Percentiles rank a stretch among this genome's conserved stretches.
phyloP scores from a whole-genome alignment of 2,329 filamentous ascomycete species.

The Pestalotiopsis sp. region DNA sequence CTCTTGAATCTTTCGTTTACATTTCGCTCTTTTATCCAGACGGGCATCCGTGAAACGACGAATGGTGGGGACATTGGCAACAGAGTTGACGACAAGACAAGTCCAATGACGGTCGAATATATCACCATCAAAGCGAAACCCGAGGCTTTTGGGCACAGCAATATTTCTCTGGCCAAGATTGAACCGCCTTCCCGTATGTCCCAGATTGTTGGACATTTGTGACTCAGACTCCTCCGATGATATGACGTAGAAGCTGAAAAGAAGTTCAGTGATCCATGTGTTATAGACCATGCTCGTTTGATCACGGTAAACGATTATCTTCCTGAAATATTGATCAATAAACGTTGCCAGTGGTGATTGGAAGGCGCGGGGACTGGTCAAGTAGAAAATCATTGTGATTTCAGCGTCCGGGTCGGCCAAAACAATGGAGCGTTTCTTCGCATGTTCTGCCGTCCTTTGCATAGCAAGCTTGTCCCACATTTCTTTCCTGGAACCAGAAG shows the following conservation, averaged over 20 bases:
- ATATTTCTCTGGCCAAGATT: neutral
- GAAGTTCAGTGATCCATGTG: conserved; percentile 30
- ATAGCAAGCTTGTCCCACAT: neutral
- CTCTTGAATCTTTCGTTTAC: conserved; percentile 30
- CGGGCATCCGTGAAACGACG: neutral
- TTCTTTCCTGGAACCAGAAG: neutral
- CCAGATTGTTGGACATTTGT: neutral
- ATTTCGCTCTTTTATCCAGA: conserved; percentile 13
- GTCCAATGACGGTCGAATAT: conserved; percentile 35
- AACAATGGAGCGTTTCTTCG: neutral
- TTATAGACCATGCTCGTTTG: conserved; percentile 23
- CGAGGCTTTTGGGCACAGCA: conserved; percentile 5
- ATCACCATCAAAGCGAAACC: conserved; percentile 31
- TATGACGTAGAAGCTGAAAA: conserved; percentile 26
- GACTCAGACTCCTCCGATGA: neutral
- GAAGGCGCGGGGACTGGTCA: neutral
- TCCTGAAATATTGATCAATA: conserved; percentile 21
- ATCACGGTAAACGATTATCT: conserved; percentile 24
- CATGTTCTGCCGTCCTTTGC: neutral
- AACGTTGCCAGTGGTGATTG: conserved; percentile 16
- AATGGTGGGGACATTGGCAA: neutral
- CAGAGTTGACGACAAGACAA: conserved; percentile 25
- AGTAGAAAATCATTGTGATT: neutral
- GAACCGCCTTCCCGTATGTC: neutral
- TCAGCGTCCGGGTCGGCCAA: neutral